Evolutionary conservation across 2,329 filamentous ascomycete species (phyloP).

Genomic region (Arthrobotrys pseudoclavata): DNA sequence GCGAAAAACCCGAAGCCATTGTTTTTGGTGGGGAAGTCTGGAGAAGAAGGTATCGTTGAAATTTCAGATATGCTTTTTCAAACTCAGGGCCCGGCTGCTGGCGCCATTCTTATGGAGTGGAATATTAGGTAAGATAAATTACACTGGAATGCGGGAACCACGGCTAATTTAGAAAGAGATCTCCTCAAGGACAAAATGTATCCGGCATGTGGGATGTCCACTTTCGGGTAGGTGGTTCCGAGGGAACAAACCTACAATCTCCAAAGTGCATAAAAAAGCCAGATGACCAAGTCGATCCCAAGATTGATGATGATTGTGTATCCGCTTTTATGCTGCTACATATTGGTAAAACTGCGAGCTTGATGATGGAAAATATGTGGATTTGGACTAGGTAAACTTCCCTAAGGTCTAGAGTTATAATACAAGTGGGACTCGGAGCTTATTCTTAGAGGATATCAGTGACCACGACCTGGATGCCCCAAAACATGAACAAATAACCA

Average conservation of each 20-base stretch:
- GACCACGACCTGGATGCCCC: constrained; percentile 71
- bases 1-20: constrained; percentile 68
- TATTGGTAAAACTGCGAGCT: constrained; percentile 64
- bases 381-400: constrained; percentile 66
- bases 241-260: constrained; percentile 67
- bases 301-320: constrained; percentile 65
- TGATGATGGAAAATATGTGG: constrained; percentile 70
- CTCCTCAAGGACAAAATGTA: constrained; percentile 68
- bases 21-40: constrained; percentile 70
- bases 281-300: constrained; percentile 66
- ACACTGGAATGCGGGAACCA: neutral
- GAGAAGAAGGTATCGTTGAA: constrained; percentile 70
- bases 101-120: constrained; percentile 80
- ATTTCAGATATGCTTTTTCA: constrained; percentile 72
- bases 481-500: constrained; percentile 66
- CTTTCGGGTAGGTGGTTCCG: constrained; percentile 86
- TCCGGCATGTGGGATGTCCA: constrained; percentile 87
- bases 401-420: neutral
- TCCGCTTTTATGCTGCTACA: constrained; percentile 67
- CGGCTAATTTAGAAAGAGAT: constrained; percentile 68
- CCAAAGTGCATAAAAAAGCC: constrained; percentile 69
- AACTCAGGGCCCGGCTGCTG: constrained; percentile 70
- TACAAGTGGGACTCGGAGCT: constrained; percentile 60
- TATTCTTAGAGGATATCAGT: constrained; percentile 63
- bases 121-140: constrained; percentile 69